These are phyloP conservation scores for Aureobasidium sp. DNA, from an alignment of 2,329 filamentous ascomycete genomes.

Conservation along the genomic window DNA sequence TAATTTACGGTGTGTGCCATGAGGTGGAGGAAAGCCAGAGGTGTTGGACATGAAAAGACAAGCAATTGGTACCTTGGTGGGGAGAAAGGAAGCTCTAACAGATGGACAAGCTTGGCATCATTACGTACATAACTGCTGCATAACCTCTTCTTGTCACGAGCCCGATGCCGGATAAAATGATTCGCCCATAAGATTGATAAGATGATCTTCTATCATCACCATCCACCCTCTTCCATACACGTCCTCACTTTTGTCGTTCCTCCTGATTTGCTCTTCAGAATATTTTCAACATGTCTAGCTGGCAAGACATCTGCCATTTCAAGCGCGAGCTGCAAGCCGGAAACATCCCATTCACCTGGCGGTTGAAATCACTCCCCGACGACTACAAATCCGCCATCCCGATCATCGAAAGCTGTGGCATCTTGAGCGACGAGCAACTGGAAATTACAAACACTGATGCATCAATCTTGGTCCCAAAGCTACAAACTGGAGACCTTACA, in stretches of 20 bases:
- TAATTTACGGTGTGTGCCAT: no score
- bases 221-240: not conserved
- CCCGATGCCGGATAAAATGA: not conserved
- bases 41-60: no score
- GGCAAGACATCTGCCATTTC: conserved; percentile 7
- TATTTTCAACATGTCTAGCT: not conserved
- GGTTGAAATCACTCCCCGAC: not conserved
- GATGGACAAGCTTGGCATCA: not conserved
- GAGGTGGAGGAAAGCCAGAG: no score
- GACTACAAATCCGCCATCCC: conserved; percentile 6
- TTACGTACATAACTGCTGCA: not conserved
- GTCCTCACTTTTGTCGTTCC: not conserved
- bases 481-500: conserved; percentile 26
- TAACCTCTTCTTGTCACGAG: not conserved
- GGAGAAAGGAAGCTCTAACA: not conserved
- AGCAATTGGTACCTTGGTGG: not conserved
- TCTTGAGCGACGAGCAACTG: conserved; percentile 44
- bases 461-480: conserved; percentile 29
- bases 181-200: conserved; percentile 1
- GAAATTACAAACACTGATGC: conserved; percentile 47
- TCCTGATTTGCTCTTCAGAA: accelerated
- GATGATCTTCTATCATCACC: not conserved
- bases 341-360: conserved; percentile 1
- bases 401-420: conserved; percentile 32
- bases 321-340: conserved; percentile 1